Conservation (phyloP, 768 basidiomycete species). For the Boletus rubropictus region DNA sequence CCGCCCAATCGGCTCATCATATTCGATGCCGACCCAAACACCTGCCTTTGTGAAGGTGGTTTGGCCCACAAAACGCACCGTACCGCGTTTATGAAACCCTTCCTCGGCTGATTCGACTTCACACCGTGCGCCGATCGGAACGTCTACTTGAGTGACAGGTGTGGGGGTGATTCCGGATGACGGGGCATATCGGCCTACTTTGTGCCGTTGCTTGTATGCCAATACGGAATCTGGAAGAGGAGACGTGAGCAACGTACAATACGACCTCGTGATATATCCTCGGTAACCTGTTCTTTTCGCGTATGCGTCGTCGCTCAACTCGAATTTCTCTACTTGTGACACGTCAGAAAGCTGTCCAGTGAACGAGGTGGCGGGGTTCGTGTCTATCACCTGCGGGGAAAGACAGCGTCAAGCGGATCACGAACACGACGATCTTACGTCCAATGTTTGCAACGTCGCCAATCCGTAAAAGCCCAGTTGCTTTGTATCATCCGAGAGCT, state of each 20-base stretch:
- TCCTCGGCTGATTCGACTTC: slow-evolving; percentile 71
- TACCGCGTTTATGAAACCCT: slow-evolving; percentile 72
- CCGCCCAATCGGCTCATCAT: slow-evolving; percentile 94
- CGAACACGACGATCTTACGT: slow-evolving; percentile 41
- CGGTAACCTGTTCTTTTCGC: slow-evolving; percentile 67
- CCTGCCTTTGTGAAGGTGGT: slow-evolving; percentile 67
- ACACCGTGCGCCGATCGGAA: slow-evolving; percentile 71
- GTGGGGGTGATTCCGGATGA: slow-evolving; percentile 34
- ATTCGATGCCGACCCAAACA: slow-evolving; percentile 88
- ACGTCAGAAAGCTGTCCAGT: slow-evolving; percentile 85
- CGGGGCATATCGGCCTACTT: slow-evolving; percentile 84
- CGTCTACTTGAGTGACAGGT: slow-evolving; percentile 35
- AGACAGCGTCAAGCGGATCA: neutral
- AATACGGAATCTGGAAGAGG: slow-evolving; percentile 69
- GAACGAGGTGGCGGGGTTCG: slow-evolving; percentile 66
- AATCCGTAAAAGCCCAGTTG: slow-evolving; percentile 72
- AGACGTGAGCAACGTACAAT: slow-evolving; percentile 2
- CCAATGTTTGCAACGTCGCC: slow-evolving; percentile 72
- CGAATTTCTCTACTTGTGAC: slow-evolving; percentile 88
- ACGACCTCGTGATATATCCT: neutral
- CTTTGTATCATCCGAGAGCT: slow-evolving; percentile 60
- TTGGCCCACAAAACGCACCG: slow-evolving; percentile 77
- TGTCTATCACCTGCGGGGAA: slow-evolving; percentile 57
- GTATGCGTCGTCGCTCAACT: slow-evolving; percentile 78
- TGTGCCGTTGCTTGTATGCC: slow-evolving; percentile 79